Base-by-base conservation (phyloP, 2,329 filamentous ascomycete species). In the Rasamsonia emersonii region DNA sequence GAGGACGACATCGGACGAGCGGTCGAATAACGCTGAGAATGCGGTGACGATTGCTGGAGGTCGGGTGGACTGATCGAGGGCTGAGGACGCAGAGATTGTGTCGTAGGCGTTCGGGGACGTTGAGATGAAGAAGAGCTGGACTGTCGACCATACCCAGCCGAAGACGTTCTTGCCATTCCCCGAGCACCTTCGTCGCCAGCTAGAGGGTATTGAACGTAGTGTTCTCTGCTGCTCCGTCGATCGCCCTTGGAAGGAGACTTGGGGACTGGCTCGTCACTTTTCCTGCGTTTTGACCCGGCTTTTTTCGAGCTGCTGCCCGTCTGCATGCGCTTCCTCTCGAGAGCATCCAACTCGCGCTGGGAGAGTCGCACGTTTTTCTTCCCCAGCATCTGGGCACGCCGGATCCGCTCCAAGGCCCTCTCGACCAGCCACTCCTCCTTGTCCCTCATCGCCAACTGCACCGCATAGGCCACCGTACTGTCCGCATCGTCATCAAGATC, bases 301-400 rank as follows among this genome's bases (percentile, higher is more conserved):
- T 10, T 24, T 15, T 28, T 35, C 25, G 21, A 40, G 30, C 15
- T 48, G 43, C 48, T 48, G 40, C 49, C 44, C 20, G 31, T 36
- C 36, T 43, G 49, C 38, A 40, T 44, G 35, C 33, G 74, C 53
- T 77, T 74, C 40, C 77, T 74, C 52, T 89, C 81, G 45, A 93
- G 68, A 28, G 86, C 86, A 40, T 79, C 81, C 46, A 94, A 67
- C 57, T 95, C 88, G 33, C 82, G 77, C 49, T 79, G 74, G 45
- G 73, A 86, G 41, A 96, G 71, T 53, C 79, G 82, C 35, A 95
- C 84, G 36, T 93, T 83, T 26, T 71, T 68, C 56, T 79, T 81
- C 41, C 86, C 86, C 49, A 77, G 77, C 41, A 75, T 75, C 53
- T 84, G 78, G 10, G 88, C 86, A 43, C 77, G 74, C 42, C 79